phyloP scores from a whole-genome alignment of 805 yeast species.

The Nakazawaea molendinolei region DNA sequence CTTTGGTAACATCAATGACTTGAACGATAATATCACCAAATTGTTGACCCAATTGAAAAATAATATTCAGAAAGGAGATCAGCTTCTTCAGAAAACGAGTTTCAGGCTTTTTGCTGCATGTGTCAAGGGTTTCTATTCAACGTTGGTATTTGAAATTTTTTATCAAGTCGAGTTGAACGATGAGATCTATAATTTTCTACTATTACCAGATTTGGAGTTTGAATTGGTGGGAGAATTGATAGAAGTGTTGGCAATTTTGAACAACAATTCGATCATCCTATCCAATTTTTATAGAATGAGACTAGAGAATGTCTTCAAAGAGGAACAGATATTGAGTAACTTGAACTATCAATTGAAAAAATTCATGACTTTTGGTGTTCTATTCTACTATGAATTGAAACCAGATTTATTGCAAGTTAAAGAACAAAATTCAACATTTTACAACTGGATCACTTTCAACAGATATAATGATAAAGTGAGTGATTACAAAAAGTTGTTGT shows the following conservation, averaged over 20 bases:
- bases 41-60: background rate
- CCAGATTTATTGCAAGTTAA: constrained; percentile 10
- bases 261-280: constrained; percentile 4
- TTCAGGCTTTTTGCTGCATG: constrained; percentile 6
- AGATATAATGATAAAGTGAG: constrained; percentile 18
- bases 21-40: constrained; percentile 6
- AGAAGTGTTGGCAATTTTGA: constrained; percentile 6
- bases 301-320: background rate
- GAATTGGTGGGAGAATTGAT: constrained; percentile 8
- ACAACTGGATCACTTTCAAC: constrained; percentile 27
- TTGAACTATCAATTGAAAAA: constrained; percentile 9
- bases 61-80: constrained; percentile 1
- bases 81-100: background rate
- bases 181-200: constrained; percentile 7
- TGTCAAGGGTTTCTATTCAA: constrained; percentile 5
- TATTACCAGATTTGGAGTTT: constrained; percentile 5
- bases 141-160: constrained; percentile 9
- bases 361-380: constrained; percentile 3
- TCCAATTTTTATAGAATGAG: constrained; percentile 5
- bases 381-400: constrained; percentile 5
- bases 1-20: constrained; percentile 6
- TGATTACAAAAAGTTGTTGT: background rate
- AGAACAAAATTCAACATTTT: constrained; percentile 18
- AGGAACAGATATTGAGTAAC: constrained; percentile 5
- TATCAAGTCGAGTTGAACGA: constrained; percentile 10